These are phyloP conservation scores for Agapanthus africanus DNA, from an alignment of 106 monocot species.

Conservation along the genomic window DNA sequence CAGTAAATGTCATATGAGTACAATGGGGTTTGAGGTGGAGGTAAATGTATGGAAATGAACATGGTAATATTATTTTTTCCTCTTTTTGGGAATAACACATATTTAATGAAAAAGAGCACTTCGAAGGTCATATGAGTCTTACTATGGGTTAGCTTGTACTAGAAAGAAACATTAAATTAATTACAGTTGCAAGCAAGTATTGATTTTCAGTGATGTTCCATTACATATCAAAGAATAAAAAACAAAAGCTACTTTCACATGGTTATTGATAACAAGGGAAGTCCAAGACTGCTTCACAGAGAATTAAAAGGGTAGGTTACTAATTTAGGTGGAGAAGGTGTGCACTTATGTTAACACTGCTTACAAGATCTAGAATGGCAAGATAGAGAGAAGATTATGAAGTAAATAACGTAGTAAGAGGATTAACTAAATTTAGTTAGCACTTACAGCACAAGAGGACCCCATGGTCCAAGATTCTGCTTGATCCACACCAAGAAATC, in stretches of 20 bases:
- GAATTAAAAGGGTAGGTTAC: neutral
- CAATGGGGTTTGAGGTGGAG: too few relatives aligned
- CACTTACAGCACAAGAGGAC: conserved; percentile 86
- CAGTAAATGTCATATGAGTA: neutral
- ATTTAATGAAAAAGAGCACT: too few relatives aligned
- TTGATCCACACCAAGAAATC: conserved; percentile 90
- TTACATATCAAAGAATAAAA: too few relatives aligned
- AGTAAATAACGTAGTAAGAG: neutral
- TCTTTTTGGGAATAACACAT: too few relatives aligned
- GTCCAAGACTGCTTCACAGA: neutral
- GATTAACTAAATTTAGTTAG: neutral
- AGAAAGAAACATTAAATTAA: too few relatives aligned
- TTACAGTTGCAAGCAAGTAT: too few relatives aligned
- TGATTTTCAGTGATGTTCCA: too few relatives aligned
- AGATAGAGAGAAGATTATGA: neutral
- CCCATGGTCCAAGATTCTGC: conserved; percentile 86
- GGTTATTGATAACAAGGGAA: conserved; percentile 1
- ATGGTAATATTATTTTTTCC: too few relatives aligned
- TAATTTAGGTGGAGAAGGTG: neutral
- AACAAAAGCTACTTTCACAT: too few relatives aligned
- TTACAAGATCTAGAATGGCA: neutral
- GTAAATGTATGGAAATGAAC: too few relatives aligned
- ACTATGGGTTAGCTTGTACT: too few relatives aligned
- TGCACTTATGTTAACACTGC: neutral
- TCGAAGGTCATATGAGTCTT: too few relatives aligned